phyloP scores from a whole-genome alignment of 2,329 filamentous ascomycete genomes.

The Chaetomiaceae sp. region DNA sequence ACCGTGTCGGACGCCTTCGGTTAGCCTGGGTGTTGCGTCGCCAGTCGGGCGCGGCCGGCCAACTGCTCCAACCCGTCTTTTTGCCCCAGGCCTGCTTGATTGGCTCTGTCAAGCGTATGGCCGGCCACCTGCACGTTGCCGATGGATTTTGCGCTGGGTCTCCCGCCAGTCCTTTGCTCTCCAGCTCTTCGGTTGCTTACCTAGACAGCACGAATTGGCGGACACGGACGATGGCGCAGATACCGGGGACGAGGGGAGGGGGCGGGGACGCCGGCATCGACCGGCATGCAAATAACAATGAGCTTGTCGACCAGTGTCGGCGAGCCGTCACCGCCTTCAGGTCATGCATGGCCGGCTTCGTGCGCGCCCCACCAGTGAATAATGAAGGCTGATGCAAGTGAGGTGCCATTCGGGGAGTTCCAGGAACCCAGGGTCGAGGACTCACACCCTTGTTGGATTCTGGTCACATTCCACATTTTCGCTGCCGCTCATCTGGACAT shows the following conservation, averaged over 20 bases:
- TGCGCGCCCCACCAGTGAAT: slow-evolving; percentile 9
- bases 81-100: slow-evolving; percentile 12
- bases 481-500: too few relatives aligned
- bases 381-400: not conserved
- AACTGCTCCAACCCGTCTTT: slow-evolving; percentile 10
- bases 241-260: not conserved
- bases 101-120: slow-evolving; percentile 16
- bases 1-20: slow-evolving; percentile 17
- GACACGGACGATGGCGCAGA: slow-evolving; percentile 4
- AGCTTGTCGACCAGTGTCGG: slow-evolving; percentile 12
- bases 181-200: not conserved
- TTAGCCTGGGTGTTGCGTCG: slow-evolving; percentile 8
- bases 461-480: not conserved
- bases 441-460: too few relatives aligned
- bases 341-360: slow-evolving; percentile 4
- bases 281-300: slow-evolving; percentile 21
- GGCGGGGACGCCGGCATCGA: slow-evolving; percentile 7
- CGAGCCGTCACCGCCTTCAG: slow-evolving; percentile 10
- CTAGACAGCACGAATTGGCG: slow-evolving; percentile 1
- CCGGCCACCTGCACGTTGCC: slow-evolving; percentile 21
- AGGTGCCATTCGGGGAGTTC: slow-evolving; percentile 4
- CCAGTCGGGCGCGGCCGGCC: slow-evolving; percentile 14
- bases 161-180: slow-evolving; percentile 14
- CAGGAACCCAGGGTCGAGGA: not conserved
- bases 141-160: slow-evolving; percentile 1